A percentile compares a stretch with the other conserved stretches of the same genome.
Evolutionary conservation across 2,329 filamentous ascomycete genomes (phyloP).

Genomic region (Cladorrhinum sp.): DNA sequence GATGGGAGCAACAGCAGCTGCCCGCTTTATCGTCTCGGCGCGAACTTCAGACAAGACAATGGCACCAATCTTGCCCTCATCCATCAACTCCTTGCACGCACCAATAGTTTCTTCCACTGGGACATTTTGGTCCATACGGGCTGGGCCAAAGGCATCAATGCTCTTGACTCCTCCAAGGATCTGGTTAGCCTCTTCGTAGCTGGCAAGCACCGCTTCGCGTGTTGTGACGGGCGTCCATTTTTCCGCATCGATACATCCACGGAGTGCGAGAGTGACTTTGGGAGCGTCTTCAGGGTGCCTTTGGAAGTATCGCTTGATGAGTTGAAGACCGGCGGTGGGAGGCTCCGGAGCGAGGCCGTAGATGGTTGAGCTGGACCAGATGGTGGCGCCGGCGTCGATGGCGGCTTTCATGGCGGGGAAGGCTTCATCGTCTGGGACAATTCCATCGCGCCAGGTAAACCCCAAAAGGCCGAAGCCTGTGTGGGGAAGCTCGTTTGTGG

Average conservation of each 20-base stretch:
- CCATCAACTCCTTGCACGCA: slow-evolving; percentile 32
- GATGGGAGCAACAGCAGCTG: slow-evolving; percentile 37
- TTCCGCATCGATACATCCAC: slow-evolving; percentile 20
- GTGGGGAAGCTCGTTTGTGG: slow-evolving; percentile 11
- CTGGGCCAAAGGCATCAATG: slow-evolving; percentile 53
- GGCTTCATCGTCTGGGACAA: slow-evolving; percentile 33
- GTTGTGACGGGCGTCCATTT: background rate
- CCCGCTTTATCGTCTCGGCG: slow-evolving; percentile 38
- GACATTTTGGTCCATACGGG: slow-evolving; percentile 37
- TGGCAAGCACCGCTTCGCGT: slow-evolving; percentile 28
- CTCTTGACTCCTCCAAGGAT: slow-evolving; percentile 1
- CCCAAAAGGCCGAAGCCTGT: slow-evolving; percentile 49
- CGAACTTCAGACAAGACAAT: slow-evolving; percentile 42
- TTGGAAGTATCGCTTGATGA: slow-evolving; percentile 61
- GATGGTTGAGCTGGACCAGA: slow-evolving; percentile 35
- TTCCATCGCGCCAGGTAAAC: slow-evolving; percentile 20
- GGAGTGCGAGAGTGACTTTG: slow-evolving; percentile 58
- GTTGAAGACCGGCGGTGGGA: slow-evolving; percentile 44
- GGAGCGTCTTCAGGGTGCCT: slow-evolving; percentile 62
- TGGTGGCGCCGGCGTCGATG: slow-evolving; percentile 31
- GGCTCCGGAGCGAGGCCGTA: slow-evolving; percentile 35
- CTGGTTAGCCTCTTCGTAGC: background rate
- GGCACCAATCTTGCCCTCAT: slow-evolving; percentile 42
- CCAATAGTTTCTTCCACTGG: slow-evolving; percentile 43
- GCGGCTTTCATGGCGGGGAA: slow-evolving; percentile 46